Evolutionary conservation across 2,329 filamentous ascomycete species (phyloP).

Genomic region (Pseudopyricularia cyperi): DNA sequence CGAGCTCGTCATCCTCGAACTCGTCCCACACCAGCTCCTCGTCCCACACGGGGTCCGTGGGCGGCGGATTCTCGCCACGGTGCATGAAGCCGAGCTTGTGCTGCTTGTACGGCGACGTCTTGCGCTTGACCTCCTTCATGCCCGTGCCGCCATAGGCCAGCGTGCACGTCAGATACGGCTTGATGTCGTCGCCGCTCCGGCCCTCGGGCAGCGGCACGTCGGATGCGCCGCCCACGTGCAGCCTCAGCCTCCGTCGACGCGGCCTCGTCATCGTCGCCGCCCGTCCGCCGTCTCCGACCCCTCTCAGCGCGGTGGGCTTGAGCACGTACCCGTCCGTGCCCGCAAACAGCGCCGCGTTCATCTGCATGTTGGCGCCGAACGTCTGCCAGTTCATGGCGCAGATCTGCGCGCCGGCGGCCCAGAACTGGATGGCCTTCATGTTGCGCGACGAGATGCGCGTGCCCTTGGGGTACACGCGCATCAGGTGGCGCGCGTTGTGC

Average conservation of each 20-base stretch:
- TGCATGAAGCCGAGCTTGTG: conserved; percentile 45
- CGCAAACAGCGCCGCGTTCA: conserved; percentile 55
- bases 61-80: conserved; percentile 40
- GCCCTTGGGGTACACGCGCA: conserved; percentile 58
- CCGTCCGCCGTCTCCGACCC: conserved; percentile 39
- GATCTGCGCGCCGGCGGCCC: conserved; percentile 55
- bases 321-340: conserved; percentile 53
- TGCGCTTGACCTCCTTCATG: conserved; percentile 35
- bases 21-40: conserved; percentile 51
- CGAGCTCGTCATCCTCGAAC: conserved; percentile 52
- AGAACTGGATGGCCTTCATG: conserved; percentile 49
- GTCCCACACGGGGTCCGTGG: conserved; percentile 52
- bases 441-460: conserved; percentile 56
- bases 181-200: conserved; percentile 37
- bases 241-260: conserved; percentile 32
- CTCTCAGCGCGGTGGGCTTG: conserved; percentile 47
- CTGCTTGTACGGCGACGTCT: conserved; percentile 47
- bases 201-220: conserved; percentile 42
- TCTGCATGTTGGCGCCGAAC: conserved; percentile 51
- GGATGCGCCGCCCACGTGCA: conserved; percentile 50
- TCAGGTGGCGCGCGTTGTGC: conserved; percentile 54
- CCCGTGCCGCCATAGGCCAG: conserved; percentile 37
- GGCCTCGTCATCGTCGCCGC: conserved; percentile 23
- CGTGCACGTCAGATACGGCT: conserved; percentile 53
- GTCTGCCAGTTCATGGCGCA: conserved; percentile 60